phyloP scores from a whole-genome alignment of 2,329 filamentous ascomycete species.

The Aspergillus sergii region DNA sequence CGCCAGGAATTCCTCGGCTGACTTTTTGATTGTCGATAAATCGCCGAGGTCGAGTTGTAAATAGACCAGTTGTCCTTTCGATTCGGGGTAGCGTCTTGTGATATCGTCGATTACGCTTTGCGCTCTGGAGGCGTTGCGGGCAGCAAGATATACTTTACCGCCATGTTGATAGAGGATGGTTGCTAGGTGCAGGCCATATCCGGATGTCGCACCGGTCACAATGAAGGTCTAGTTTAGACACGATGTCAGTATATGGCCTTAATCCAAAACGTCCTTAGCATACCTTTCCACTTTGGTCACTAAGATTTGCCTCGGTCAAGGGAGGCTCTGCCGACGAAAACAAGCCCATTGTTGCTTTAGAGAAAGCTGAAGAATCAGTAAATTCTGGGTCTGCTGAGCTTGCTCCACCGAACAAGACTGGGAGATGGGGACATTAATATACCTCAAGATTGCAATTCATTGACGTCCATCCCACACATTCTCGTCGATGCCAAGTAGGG shows the following conservation, averaged over 20 bases:
- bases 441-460: not conserved
- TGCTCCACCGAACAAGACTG: not conserved
- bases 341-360: not conserved
- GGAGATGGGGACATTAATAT: not conserved
- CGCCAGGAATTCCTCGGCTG: conserved; percentile 39
- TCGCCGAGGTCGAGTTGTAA: conserved; percentile 24
- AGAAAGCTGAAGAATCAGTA: not conserved
- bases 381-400: not conserved
- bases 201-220: conserved; percentile 2
- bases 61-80: not conserved
- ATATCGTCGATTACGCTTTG: not conserved
- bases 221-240: not conserved
- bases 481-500: not conserved
- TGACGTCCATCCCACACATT: not conserved
- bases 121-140: not conserved
- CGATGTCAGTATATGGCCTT: not conserved
- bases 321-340: not conserved
- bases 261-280: not conserved
- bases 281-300: conserved; percentile 6
- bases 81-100: not conserved
- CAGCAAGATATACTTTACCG: conserved; percentile 3
- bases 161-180: conserved; percentile 4
- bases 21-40: conserved; percentile 42
- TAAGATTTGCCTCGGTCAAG: conserved; percentile 2
- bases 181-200: conserved; percentile 1